Base-by-base conservation (phyloP, 352 stramenopile genomes). In the Phytopythium delawarense region DNA sequence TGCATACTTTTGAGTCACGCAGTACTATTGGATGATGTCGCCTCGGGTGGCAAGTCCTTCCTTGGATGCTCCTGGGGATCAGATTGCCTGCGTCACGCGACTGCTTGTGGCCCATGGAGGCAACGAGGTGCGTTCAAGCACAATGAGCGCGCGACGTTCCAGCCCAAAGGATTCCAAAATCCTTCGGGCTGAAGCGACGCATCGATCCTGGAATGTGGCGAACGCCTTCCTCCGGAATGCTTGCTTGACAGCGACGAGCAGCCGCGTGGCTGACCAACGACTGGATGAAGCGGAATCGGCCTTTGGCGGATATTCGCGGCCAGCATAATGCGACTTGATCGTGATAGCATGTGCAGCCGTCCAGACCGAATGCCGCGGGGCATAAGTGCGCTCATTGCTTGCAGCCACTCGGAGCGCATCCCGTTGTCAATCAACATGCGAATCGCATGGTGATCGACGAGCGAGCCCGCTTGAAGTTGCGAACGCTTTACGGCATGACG, bases 381-480 rank as follows among this genome's bases (percentile, higher is more conserved):
- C 48, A 54, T 54, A n/a, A 54, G 48, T 37, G 25, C 16, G 48
- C 25, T 23, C 25, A 37, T 54, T 54, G 48, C 48, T 54, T 54
- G 25, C 48, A 7, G 46, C n/a, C 46, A 52, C 20, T 34, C 21
- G 9, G 6, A 0, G 23, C 48, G 48, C 53, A 59, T 59, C 34
- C n/a, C 48, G 21, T 9, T 5, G 53, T 13, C n/a, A 37, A 20
- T 49, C 35, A 59, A 35, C 53, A 59, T 34, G 53, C 35, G 53
- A 59, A 49, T 23, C 53, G 35, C 53, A 59, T 49, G 53, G 12
- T 59, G 53, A 28, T 28, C 34, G 48, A 37, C 34, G 28, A 20
- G 23, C 25, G 21, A 44, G 25, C 18, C 23, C 12, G 3, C 48
- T 54, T 54, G 48, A 54, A 54, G 48, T 54, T 48, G 42, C n/a